phyloP scores from a whole-genome alignment of 2,329 filamentous ascomycete genomes.

The Lecanicillium sp. region DNA sequence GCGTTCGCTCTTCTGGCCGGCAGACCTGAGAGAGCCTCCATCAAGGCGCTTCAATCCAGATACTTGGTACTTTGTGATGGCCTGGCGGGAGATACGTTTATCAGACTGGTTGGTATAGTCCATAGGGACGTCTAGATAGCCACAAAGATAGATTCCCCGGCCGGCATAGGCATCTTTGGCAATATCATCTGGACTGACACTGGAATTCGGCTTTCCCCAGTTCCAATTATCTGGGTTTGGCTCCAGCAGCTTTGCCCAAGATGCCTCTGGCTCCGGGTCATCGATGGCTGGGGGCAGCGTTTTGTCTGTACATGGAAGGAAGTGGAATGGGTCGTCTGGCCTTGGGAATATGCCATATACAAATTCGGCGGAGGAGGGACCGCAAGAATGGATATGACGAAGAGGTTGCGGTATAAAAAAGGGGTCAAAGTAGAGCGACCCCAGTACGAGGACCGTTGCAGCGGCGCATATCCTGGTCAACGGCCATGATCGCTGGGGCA shows the following conservation, averaged over 20 bases:
- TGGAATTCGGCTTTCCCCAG: conserved; percentile 29
- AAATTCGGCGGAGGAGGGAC: background rate
- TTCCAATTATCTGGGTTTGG: conserved; percentile 40
- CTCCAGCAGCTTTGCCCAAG: conserved; percentile 38
- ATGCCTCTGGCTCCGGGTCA: conserved; percentile 29
- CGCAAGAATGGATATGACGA: background rate
- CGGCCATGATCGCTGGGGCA: no score
- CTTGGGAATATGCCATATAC: conserved; percentile 32
- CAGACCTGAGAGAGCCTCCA: conserved; percentile 13
- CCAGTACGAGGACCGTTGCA: background rate
- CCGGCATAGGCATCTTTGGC: conserved; percentile 23
- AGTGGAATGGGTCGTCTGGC: conserved; percentile 38
- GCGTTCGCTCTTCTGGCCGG: conserved; percentile 35
- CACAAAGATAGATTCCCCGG: conserved; percentile 42
- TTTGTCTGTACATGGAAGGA: conserved; percentile 40
- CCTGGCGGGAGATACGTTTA: conserved; percentile 37
- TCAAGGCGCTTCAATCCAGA: conserved; percentile 33
- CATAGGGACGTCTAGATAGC: conserved; percentile 42
- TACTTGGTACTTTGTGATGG: conserved; percentile 44
- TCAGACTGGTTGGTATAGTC: conserved; percentile 42
- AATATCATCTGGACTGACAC: conserved; percentile 12
- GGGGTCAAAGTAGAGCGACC: background rate
- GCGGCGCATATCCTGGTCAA: no score
- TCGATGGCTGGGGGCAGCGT: conserved; percentile 37
- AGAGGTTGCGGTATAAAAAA: background rate